These are phyloP conservation scores for Anisodus acutangulus DNA, from an alignment of 257 asterid genomes.

Conservation along the genomic window DNA sequence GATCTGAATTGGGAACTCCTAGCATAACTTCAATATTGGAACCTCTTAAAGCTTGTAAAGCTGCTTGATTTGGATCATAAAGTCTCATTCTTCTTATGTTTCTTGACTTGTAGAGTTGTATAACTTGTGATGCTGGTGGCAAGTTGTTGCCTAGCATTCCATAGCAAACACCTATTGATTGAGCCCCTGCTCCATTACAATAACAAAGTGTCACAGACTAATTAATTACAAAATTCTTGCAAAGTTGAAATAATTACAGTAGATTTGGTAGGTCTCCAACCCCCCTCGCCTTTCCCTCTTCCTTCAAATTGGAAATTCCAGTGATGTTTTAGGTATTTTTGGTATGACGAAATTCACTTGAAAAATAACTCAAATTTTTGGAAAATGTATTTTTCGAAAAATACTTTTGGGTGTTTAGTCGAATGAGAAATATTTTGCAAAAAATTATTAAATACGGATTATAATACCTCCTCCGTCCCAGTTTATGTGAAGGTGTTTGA, in stretches of 20 bases:
- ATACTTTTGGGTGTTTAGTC: background rate
- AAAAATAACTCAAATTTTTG: background rate
- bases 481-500: too few species aligned
- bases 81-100: constrained; percentile 26
- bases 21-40: constrained; percentile 20
- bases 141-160: constrained; percentile 24
- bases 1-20: constrained; percentile 25
- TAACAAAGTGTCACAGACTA: background rate
- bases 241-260: background rate
- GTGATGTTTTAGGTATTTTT: background rate
- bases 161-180: constrained; percentile 25
- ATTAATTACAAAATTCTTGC: background rate
- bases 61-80: constrained; percentile 24
- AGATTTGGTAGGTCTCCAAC: background rate
- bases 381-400: too few species aligned
- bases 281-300: background rate
- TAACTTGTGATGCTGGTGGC: background rate
- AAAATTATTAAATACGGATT: background rate
- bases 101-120: constrained; percentile 26
- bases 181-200: background rate
- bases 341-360: background rate
- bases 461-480: too few species aligned
- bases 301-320: background rate
- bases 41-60: constrained; percentile 24
- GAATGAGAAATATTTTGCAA: background rate